phyloP scores from a whole-genome alignment of 2,329 filamentous ascomycete species.

The Trichoderma sp. region DNA sequence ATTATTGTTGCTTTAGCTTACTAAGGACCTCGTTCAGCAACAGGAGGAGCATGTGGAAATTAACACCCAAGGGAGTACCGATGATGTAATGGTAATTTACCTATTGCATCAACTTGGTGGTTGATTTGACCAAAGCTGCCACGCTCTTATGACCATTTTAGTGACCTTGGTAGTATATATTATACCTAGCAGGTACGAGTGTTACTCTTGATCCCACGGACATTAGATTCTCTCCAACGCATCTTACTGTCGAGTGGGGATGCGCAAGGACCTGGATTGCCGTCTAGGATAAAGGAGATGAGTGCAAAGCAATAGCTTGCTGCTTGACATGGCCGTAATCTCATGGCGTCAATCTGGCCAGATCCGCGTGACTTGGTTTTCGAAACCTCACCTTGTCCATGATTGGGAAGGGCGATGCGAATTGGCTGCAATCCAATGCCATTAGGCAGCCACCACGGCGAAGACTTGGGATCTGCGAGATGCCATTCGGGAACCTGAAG shows the following conservation, averaged over 20 bases:
- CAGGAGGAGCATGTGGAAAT: background rate
- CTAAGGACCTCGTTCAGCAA: background rate
- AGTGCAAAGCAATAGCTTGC: background rate
- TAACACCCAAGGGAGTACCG: background rate
- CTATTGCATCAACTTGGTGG: background rate
- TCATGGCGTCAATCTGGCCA: background rate
- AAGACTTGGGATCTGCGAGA: background rate
- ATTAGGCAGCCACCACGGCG: background rate
- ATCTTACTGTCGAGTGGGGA: background rate
- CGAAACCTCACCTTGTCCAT: background rate
- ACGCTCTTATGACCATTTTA: background rate
- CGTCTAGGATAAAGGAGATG: background rate
- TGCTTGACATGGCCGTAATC: background rate
- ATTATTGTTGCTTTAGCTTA: background rate
- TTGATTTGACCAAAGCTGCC: background rate
- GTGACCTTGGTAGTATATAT: no score
- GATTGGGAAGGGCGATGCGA: background rate
- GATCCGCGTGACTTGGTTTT: background rate
- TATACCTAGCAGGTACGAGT: background rate
- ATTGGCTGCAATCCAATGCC: background rate
- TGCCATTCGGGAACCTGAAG: background rate
- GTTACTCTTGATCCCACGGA: background rate
- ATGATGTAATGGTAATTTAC: background rate
- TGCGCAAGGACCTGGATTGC: background rate
- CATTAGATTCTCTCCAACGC: background rate